Conservation (phyloP, 108 stramenopile species). For the Epipyxis sp. region DNA sequence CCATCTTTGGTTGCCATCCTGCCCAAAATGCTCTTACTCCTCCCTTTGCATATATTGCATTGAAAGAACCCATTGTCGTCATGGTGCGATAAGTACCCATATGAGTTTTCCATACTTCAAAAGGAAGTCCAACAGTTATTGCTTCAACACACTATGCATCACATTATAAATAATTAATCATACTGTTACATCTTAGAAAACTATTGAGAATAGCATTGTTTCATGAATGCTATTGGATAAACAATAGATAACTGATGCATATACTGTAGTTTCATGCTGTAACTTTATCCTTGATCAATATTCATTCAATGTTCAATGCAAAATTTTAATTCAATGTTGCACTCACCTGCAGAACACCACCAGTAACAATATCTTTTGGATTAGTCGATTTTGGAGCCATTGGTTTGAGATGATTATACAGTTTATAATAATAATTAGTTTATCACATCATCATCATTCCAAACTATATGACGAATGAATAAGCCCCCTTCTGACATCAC, state of each 20-base stretch:
- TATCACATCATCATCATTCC: too few species aligned
- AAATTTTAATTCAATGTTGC: too few species aligned
- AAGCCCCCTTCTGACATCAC: too few species aligned
- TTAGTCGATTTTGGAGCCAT: slow-evolving; percentile 24
- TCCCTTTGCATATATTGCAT: slow-evolving; percentile 32
- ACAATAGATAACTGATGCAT: too few species aligned
- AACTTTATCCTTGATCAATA: not conserved
- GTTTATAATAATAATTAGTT: too few species aligned
- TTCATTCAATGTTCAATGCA: not conserved
- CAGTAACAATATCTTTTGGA: slow-evolving; percentile 21
- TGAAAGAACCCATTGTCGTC: slow-evolving; percentile 32
- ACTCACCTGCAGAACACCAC: slow-evolving; percentile 21
- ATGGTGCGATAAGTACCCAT: slow-evolving; percentile 41
- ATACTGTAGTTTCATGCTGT: too few species aligned
- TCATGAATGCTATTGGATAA: too few species aligned
- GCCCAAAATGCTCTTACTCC: slow-evolving; percentile 37
- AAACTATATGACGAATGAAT: too few species aligned
- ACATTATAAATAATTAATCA: not conserved
- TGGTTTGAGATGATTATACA: too few species aligned
- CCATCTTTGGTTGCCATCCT: slow-evolving; percentile 35
- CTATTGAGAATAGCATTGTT: too few species aligned
- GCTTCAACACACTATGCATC: slow-evolving; percentile 32
- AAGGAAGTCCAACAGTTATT: slow-evolving; percentile 37
- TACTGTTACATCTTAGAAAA: not conserved
- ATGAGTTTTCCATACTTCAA: slow-evolving; percentile 49